phyloP scores from a whole-genome alignment of 129 eudicot species.

The Flaveria sonorensis region DNA sequence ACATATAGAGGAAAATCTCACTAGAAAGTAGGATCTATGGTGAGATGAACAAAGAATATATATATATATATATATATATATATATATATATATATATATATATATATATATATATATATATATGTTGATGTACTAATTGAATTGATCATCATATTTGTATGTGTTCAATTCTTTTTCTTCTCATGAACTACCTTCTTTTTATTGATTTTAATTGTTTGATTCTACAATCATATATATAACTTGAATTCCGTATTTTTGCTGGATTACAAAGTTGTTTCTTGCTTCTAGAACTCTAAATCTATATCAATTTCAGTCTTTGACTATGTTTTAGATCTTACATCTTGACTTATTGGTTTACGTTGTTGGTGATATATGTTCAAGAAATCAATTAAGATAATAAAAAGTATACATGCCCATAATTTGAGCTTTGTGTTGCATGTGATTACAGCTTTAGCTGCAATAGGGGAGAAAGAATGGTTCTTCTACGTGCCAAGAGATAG shows the following conservation, averaged over 20 bases:
- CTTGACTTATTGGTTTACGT: not conserved
- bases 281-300: not conserved
- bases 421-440: not conserved
- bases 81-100: too few relatives aligned
- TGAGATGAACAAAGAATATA: not conserved
- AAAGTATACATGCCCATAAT: not conserved
- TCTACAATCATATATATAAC: not conserved
- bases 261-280: not conserved
- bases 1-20: too few relatives aligned
- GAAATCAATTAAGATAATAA: not conserved
- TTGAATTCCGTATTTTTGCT: not conserved
- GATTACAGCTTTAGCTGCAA: constrained; percentile 73
- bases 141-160: not conserved
- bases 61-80: too few relatives aligned
- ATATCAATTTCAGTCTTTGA: not conserved
- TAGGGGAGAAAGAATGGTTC: constrained; percentile 97
- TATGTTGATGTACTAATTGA: not conserved
- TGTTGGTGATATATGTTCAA: not conserved
- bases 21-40: too few relatives aligned
- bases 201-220: not conserved
- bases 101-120: too few relatives aligned
- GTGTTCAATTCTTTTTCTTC: not conserved
- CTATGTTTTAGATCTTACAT: not conserved
- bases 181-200: not conserved
- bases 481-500: constrained; percentile 95